Base-by-base conservation (phyloP, 371 early-diverging fungal species). In the Quaeritorhiza haematococci region DNA sequence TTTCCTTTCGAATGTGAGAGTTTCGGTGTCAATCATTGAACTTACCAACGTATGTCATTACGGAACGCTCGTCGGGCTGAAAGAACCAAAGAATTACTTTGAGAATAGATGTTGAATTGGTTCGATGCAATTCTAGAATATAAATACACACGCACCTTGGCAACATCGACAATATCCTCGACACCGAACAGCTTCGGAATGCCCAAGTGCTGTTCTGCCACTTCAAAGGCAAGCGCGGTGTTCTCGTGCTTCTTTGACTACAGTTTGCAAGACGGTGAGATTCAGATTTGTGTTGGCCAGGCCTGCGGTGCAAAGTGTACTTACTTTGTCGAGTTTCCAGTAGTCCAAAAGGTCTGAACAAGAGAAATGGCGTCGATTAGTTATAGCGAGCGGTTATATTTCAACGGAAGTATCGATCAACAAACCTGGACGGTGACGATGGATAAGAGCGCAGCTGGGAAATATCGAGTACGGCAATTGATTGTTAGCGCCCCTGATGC, bases 11-110 rank as follows among this genome's bases (percentile, higher is more conserved):
- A n/a, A n/a, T n/a, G n/a, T n/a, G n/a, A n/a, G n/a, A n/a, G n/a
- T n/a, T n/a, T n/a, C n/a, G n/a, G n/a, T n/a, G n/a, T n/a, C n/a
- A n/a, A n/a, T n/a, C n/a, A n/a, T n/a, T n/a, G n/a, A n/a, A n/a
- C n/a, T n/a, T n/a, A n/a, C n/a, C 94, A 13, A 98, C 93, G 66
- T 99, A 99, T 34, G 99, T 98, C 91, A 98, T 95, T 30, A 99
- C 84, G 3, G 96, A 97, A 32, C 88, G 84, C 58, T 97, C 96
- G 78, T 99, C 99, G 13, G 98, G 98, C 72, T 61, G 62, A 53
- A 15, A 32, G n/a, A 53, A 35, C 10, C 23, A 53, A 13, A 41
- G 10, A 17, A 27, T 38, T 6, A 21, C 53, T 19, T 1, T n/a
- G 32, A 28, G 19, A 13, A 51, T 19, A 19, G n/a, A 10, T 15